phyloP scores from a whole-genome alignment of 805 yeast genomes.

The Candida michaelii region DNA sequence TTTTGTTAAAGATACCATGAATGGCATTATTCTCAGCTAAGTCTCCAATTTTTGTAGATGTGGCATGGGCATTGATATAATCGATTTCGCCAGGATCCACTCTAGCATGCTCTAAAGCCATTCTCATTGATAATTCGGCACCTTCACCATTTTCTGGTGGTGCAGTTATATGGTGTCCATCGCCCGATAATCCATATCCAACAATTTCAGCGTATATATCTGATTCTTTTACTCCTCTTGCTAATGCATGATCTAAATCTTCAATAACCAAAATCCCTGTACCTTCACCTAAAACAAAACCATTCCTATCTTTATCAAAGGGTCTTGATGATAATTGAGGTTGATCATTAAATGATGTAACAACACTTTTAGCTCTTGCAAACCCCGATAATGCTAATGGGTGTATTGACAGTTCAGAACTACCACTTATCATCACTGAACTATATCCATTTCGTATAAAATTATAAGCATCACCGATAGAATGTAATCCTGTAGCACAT shows the following conservation, averaged over 20 bases:
- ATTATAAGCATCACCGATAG: slow-evolving; percentile 89
- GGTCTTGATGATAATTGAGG: slow-evolving; percentile 81
- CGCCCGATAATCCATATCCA: slow-evolving; percentile 92
- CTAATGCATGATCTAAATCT: slow-evolving; percentile 68
- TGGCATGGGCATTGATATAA: slow-evolving; percentile 95
- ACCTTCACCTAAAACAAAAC: slow-evolving; percentile 95
- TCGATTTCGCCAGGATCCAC: slow-evolving; percentile 52
- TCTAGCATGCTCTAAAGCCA: slow-evolving; percentile 61
- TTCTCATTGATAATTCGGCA: slow-evolving; percentile 77
- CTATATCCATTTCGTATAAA: slow-evolving; percentile 79
- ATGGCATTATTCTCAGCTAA: slow-evolving; percentile 83
- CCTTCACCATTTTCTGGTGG: slow-evolving; percentile 84
- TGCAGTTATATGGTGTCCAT: slow-evolving; percentile 90
- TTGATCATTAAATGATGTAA: slow-evolving; percentile 57
- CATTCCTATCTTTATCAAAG: slow-evolving; percentile 73
- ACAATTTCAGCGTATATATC: slow-evolving; percentile 74
- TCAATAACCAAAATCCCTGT: slow-evolving; percentile 81
- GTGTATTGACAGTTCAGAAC: slow-evolving; percentile 82
- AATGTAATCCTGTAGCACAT: slow-evolving; percentile 93
- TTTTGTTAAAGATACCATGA: slow-evolving; percentile 42
- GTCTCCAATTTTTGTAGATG: slow-evolving; percentile 89
- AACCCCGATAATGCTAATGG: slow-evolving; percentile 90
- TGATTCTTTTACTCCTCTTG: slow-evolving; percentile 50
- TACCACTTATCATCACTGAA: slow-evolving; percentile 91
- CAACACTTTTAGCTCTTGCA: slow-evolving; percentile 81